phyloP scores from a whole-genome alignment of 2,329 filamentous ascomycete genomes.

The Aspergillus amoenus region DNA sequence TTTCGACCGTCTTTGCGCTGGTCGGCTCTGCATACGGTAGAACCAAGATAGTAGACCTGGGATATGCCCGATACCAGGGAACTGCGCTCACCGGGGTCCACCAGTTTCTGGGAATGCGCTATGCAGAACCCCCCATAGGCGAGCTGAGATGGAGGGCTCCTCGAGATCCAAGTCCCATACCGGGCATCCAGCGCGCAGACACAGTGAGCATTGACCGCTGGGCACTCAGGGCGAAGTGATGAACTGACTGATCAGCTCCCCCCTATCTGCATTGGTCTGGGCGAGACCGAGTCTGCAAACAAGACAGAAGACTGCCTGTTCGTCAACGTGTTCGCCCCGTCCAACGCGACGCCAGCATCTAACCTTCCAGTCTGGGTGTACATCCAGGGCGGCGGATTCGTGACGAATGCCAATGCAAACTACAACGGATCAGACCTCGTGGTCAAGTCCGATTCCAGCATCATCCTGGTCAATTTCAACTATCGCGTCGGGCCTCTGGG shows the following conservation, averaged over 20 bases:
- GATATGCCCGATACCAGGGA: background rate
- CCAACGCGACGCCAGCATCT: constrained; percentile 25
- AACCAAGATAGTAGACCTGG: background rate
- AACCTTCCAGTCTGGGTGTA: constrained; percentile 63
- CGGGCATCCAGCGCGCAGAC: background rate
- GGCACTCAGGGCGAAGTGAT: too few species aligned
- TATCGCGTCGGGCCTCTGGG: constrained; percentile 66
- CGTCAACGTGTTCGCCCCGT: too few species aligned
- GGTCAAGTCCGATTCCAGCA: constrained; percentile 32
- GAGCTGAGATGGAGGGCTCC: background rate
- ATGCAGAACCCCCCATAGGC: background rate
- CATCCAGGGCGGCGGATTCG: constrained; percentile 61
- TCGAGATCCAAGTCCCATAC: background rate
- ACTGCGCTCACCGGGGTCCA: background rate
- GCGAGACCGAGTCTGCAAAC: too few species aligned
- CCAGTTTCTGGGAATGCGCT: background rate
- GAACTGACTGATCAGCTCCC: too few species aligned
- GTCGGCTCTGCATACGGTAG: background rate
- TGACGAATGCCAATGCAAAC: constrained; percentile 50
- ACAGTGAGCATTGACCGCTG: background rate
- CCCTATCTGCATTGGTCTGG: too few species aligned
- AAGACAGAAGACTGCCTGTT: too few species aligned
- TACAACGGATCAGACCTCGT: constrained; percentile 60
- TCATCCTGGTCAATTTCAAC: background rate
- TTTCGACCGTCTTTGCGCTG: background rate